Evolutionary conservation across 139 green algal genomes (phyloP).

Genomic region (Closterium sp.): DNA sequence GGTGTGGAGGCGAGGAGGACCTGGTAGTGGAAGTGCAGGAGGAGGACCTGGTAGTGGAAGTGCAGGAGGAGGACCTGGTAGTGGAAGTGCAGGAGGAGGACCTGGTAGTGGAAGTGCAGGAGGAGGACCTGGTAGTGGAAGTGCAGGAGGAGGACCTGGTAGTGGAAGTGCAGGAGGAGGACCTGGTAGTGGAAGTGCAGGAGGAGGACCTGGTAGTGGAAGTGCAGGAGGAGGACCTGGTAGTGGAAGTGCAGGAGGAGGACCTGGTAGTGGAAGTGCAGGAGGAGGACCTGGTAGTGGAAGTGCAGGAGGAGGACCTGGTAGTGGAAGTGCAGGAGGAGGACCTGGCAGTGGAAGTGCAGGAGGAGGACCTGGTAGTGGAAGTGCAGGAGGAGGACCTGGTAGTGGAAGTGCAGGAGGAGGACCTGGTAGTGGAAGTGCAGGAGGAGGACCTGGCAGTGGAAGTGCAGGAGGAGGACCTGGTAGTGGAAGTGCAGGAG

Average conservation of each 20-base stretch:
- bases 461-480: slow-evolving; percentile 9
- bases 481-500: slow-evolving; percentile 87
- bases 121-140: too few species aligned
- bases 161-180: slow-evolving; percentile 90
- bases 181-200: not conserved
- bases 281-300: too few species aligned
- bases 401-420: not conserved
- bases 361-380: too few species aligned
- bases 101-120: slow-evolving; percentile 87
- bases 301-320: slow-evolving; percentile 80
- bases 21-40: not conserved
- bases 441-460: slow-evolving; percentile 68
- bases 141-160: slow-evolving; percentile 94
- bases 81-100: not conserved
- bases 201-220: slow-evolving; percentile 79
- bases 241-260: slow-evolving; percentile 70
- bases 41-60: too few species aligned
- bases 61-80: slow-evolving; percentile 70
- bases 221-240: too few species aligned
- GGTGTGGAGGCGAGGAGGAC: too few species aligned
- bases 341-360: slow-evolving; percentile 83
- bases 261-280: not conserved
- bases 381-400: slow-evolving; percentile 63
- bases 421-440: too few species aligned
- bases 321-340: not conserved